These are phyloP conservation scores for Suhomyces prunicola DNA, from an alignment of 805 yeast species.

Conservation along the genomic window DNA sequence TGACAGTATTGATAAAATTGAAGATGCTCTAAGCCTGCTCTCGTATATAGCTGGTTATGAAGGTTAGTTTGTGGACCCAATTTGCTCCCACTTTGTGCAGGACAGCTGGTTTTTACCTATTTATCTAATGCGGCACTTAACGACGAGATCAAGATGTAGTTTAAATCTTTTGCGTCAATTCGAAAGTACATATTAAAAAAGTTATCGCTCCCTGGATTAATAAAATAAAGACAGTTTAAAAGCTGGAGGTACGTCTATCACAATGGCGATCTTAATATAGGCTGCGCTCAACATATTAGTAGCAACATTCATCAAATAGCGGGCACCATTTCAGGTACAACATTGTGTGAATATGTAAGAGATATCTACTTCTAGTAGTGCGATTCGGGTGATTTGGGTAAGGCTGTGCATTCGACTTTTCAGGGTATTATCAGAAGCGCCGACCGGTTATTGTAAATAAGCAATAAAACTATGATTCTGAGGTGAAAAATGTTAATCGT, in stretches of 20 bases:
- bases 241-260: neutral
- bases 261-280: neutral
- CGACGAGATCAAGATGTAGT: neutral
- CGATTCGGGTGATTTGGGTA: neutral
- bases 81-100: neutral
- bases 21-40: neutral
- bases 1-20: neutral
- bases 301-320: neutral
- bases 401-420: neutral
- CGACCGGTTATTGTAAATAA: neutral
- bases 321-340: neutral
- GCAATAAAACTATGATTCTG: neutral
- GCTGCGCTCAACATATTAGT: neutral
- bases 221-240: neutral
- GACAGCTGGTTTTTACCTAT: neutral
- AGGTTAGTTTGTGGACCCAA: neutral
- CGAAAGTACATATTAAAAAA: neutral
- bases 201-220: neutral
- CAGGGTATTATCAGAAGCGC: neutral
- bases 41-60: neutral
- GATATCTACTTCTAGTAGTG: neutral
- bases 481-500: neutral
- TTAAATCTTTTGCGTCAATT: neutral
- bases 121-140: neutral
- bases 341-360: neutral